Evolutionary conservation across 164 flowering plant genomes (phyloP).

Genomic region (Malania oleifera): DNA sequence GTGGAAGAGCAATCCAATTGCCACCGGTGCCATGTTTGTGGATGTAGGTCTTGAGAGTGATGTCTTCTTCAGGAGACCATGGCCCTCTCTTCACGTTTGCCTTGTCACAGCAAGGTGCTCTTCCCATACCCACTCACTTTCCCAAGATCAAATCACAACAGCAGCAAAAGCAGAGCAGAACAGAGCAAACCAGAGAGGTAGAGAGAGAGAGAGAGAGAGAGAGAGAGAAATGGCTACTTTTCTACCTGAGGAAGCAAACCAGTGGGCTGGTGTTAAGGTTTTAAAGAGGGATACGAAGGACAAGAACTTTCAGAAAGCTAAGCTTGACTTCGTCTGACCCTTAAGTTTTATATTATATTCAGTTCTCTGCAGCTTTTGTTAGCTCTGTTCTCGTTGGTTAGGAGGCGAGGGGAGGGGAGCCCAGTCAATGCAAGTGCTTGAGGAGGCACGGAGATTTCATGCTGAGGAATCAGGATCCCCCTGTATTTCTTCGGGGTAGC

Average conservation of each 20-base stretch:
- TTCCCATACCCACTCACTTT: constrained; percentile 39
- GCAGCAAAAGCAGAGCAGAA: too few species aligned
- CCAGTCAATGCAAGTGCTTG: constrained; percentile 11
- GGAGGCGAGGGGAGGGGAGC: neutral
- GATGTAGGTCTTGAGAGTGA: constrained; percentile 44
- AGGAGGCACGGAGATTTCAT: too few species aligned
- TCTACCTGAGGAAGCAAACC: too few species aligned
- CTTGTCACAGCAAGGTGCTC: constrained; percentile 87
- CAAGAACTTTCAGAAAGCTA: too few species aligned
- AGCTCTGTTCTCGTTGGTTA: neutral
- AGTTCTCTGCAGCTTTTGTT: too few species aligned
- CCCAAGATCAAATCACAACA: neutral
- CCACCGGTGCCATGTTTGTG: constrained; percentile 50
- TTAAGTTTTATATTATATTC: neutral
- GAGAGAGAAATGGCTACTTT: too few species aligned
- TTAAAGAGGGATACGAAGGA: constrained; percentile 9
- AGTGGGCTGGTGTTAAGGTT: neutral
- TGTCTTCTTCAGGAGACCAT: constrained; percentile 81
- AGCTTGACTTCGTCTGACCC: constrained; percentile 15
- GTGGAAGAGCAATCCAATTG: constrained; percentile 69
- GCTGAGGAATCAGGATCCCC: too few species aligned
- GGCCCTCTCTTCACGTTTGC: constrained; percentile 75
- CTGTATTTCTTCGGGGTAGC: too few species aligned
- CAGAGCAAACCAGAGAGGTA: neutral
- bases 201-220: neutral